These are phyloP conservation scores for Colletotrichum tofieldiae DNA, from an alignment of 2,329 filamentous ascomycete species.

Conservation along the genomic window DNA sequence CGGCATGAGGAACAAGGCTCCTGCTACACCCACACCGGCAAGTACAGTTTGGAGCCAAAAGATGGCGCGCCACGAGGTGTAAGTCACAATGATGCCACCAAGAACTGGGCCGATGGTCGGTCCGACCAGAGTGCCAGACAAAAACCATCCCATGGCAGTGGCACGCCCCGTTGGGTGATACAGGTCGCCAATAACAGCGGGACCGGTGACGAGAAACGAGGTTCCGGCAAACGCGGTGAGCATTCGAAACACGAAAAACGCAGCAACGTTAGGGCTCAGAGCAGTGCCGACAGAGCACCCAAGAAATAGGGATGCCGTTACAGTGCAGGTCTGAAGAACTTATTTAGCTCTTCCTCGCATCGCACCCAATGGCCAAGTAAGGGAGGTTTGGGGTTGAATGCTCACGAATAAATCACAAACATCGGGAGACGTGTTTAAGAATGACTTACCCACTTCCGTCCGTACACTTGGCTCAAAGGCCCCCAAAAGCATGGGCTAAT, in stretches of 20 bases:
- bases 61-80: constrained; percentile 76
- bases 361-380: not conserved
- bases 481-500: constrained; percentile 77
- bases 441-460: constrained; percentile 62
- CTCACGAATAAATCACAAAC: not conserved
- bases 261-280: constrained; percentile 74
- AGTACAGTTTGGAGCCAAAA: constrained; percentile 80
- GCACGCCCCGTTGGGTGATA: constrained; percentile 74
- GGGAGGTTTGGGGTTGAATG: too few relatives aligned
- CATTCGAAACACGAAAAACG: constrained; percentile 79
- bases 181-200: constrained; percentile 72
- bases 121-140: constrained; percentile 76
- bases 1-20: constrained; percentile 74
- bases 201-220: constrained; percentile 77
- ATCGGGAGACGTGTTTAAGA: not conserved
- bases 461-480: constrained; percentile 73
- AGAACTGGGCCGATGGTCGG: constrained; percentile 76
- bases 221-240: constrained; percentile 81
- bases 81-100: constrained; percentile 81
- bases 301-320: constrained; percentile 65
- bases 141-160: constrained; percentile 77
- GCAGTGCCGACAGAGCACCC: constrained; percentile 77
- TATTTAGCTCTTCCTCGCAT: not conserved
- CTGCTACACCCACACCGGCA: constrained; percentile 67
- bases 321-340: constrained; percentile 41